These are phyloP conservation scores for Raffaelea arxii DNA, from an alignment of 2,329 filamentous ascomycete species.

Conservation along the genomic window DNA sequence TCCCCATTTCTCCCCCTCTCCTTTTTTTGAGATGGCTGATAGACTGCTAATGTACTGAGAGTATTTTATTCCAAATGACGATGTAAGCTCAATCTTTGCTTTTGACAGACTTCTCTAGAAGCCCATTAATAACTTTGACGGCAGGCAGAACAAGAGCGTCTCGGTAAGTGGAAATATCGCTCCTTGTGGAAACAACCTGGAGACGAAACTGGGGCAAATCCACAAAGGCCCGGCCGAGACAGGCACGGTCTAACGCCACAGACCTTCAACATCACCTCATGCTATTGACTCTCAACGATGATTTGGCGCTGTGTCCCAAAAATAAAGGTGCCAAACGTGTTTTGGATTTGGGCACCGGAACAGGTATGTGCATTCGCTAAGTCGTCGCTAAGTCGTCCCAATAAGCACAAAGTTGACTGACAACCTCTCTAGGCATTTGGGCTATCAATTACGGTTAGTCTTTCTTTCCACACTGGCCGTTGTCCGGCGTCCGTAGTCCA, in stretches of 20 bases:
- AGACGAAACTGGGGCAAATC: too few relatives aligned
- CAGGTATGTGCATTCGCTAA: neutral
- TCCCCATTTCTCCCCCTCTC: too few relatives aligned
- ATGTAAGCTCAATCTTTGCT: conserved; percentile 7
- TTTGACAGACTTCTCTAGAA: neutral
- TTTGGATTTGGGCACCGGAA: conserved; percentile 9
- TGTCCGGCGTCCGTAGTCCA: neutral
- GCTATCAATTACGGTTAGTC: conserved; percentile 8
- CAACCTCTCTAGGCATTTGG: conserved; percentile 6
- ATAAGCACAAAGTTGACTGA: neutral
- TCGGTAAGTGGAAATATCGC: conserved; percentile 6
- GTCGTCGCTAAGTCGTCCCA: neutral
- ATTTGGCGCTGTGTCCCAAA: conserved; percentile 7
- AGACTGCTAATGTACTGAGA: neutral
- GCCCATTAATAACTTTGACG: neutral
- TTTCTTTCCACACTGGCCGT: neutral
- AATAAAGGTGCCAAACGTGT: conserved; percentile 7
- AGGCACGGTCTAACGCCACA: neutral
- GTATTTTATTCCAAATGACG: conserved; percentile 9
- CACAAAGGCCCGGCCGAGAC: neutral
- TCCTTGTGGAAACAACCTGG: too few relatives aligned
- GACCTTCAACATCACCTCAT: conserved; percentile 9
- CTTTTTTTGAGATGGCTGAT: too few relatives aligned
- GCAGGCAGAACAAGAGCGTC: conserved; percentile 7
- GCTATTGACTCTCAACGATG: conserved; percentile 5